phyloP scores from a whole-genome alignment of 2,329 filamentous ascomycete genomes.

The Monilinia laxa region DNA sequence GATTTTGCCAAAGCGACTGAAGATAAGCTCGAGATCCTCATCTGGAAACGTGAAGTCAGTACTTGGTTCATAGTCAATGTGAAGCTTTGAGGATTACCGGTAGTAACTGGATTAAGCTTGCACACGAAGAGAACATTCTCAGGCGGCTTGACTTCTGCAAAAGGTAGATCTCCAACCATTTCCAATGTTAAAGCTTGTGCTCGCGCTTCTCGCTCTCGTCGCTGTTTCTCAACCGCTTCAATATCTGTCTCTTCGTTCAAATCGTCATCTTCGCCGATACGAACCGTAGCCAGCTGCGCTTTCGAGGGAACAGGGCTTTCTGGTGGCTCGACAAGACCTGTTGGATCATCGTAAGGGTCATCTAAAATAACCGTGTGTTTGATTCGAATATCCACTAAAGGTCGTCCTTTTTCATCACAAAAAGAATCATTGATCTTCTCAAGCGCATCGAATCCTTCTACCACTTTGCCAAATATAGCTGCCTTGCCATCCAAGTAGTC shows the following conservation, averaged over 20 bases:
- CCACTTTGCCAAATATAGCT: conserved; percentile 92
- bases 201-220: conserved; percentile 85
- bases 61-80: neutral
- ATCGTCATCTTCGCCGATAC: conserved; percentile 86
- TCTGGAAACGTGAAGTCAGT: conserved; percentile 49
- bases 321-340: conserved; percentile 72
- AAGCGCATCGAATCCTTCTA: conserved; percentile 90
- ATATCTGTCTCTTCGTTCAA: conserved; percentile 74
- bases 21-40: conserved; percentile 91
- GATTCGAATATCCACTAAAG: conserved; percentile 91
- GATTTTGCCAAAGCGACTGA: conserved; percentile 93
- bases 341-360: conserved; percentile 84
- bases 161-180: conserved; percentile 96
- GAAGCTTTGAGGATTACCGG: conserved; percentile 45
- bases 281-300: conserved; percentile 84
- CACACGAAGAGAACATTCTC: conserved; percentile 98
- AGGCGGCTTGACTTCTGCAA: conserved; percentile 94
- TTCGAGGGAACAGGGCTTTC: conserved; percentile 78
- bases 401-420: conserved; percentile 79
- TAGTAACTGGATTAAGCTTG: conserved; percentile 96
- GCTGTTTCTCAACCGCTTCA: conserved; percentile 72
- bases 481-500: conserved; percentile 91
- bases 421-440: conserved; percentile 93
- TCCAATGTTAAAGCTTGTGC: conserved; percentile 93
- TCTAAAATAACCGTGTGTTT: conserved; percentile 90